phyloP scores from a whole-genome alignment of 805 yeast genomes.

The Wickerhamiella vanderwaltii region DNA sequence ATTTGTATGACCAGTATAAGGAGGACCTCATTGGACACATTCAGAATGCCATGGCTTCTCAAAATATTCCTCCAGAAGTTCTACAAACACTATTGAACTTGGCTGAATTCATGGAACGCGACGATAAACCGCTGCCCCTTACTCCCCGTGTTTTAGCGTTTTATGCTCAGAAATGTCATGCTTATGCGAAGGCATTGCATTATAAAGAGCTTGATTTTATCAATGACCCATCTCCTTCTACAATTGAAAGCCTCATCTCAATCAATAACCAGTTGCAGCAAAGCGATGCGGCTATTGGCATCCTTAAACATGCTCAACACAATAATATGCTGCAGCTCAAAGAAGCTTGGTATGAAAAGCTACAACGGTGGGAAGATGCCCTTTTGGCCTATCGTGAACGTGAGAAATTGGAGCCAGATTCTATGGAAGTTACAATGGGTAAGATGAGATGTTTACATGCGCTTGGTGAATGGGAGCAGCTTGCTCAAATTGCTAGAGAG shows the following conservation, averaged over 20 bases:
- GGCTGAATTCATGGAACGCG: constrained; percentile 96
- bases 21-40: constrained; percentile 78
- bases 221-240: constrained; percentile 82
- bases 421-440: constrained; percentile 88
- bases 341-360: constrained; percentile 95
- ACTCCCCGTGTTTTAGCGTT: constrained; percentile 82
- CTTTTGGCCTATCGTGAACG: constrained; percentile 76
- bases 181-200: constrained; percentile 93
- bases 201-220: constrained; percentile 91
- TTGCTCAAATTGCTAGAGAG: constrained; percentile 70
- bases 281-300: constrained; percentile 96
- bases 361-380: constrained; percentile 98
- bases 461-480: constrained; percentile 95
- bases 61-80: constrained; percentile 91
- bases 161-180: constrained; percentile 91
- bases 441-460: constrained; percentile 97
- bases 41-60: constrained; percentile 76
- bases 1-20: constrained; percentile 75
- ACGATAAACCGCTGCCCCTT: constrained; percentile 85
- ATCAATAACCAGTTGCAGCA: constrained; percentile 93
- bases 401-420: constrained; percentile 40
- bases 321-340: constrained; percentile 68
- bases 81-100: constrained; percentile 78
- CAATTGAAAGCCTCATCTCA: constrained; percentile 81
- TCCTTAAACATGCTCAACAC: constrained; percentile 85